Evolutionary conservation across 1,284 basidiomycete species (phyloP), one percentile per base, ranked within the genome.

Genomic region (Ustilago loliicola): DNA sequence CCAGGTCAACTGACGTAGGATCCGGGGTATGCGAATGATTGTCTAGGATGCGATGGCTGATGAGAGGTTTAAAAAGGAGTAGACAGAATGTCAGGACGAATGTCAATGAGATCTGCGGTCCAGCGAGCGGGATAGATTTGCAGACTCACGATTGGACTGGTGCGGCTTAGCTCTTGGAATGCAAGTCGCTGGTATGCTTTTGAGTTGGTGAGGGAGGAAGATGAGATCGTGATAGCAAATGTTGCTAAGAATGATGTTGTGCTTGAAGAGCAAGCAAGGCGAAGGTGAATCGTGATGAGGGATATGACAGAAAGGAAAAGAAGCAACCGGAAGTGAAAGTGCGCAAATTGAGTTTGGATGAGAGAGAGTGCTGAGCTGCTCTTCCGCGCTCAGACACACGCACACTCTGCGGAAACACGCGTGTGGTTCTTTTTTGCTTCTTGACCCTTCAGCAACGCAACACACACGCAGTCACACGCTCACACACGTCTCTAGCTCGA

Each of bases 111-210:
- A n/a, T n/a, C n/a, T n/a, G n/a, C n/a, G n/a, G 13, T 57, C 38
- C 27, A 6, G 13, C 40, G 38, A 52, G 27, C 1, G 8, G 50
- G 25, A 11, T 30, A 9, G 25, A 10, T 29, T 17, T n/a, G 2
- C 45, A 25, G 17, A 69, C 61, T 55, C 64, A 69, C 67, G 29
- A 48, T 58, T 45, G 61, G 27, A 42, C 17, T 27, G 19, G 27
- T 65, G 62, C 62, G 45, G 52, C 29, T 61, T 53, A 58, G 45
- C 32, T 21, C 19, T n/a, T 21, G 7, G 13, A 15, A 5, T 21
- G 25, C 40, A 58, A 71, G 54, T 48, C 54, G 69, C 40, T 66
- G 54, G 52, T 71, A 71, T 65, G 62, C 40, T 62, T 68, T 34
- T 61, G 57, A 50, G 48, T 15, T 21, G n/a, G 48, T 29, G 48